A percentile compares a stretch with the other conserved stretches of the same genome.
Evolutionary conservation across 2,329 filamentous ascomycete genomes (phyloP).

Genomic region (Pseudogymnoascus sp.): DNA sequence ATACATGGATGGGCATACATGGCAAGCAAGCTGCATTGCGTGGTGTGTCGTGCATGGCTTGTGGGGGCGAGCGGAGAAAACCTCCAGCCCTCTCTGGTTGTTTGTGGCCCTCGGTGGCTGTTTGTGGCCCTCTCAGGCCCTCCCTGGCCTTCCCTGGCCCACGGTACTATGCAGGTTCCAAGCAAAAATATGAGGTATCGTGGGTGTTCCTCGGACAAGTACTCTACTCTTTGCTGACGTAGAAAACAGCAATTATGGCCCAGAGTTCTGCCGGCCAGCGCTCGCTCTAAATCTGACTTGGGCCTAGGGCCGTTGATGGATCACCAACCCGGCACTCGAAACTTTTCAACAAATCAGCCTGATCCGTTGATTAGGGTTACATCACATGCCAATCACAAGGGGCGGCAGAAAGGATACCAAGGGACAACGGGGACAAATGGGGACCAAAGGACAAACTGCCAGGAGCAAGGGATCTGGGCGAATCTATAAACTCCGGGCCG

Average conservation of each 20-base stretch:
- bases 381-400: neutral
- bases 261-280: neutral
- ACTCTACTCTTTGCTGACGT: neutral
- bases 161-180: neutral
- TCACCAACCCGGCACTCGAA: neutral
- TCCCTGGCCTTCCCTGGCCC: neutral
- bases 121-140: neutral
- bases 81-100: neutral
- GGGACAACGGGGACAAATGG: neutral
- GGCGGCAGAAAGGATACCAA: neutral
- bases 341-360: neutral
- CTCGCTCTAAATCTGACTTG: neutral
- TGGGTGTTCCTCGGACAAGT: neutral
- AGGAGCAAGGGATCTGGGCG: neutral
- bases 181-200: neutral
- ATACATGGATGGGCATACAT: neutral
- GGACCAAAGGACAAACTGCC: neutral
- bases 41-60: neutral
- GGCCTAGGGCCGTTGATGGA: neutral
- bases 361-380: slow-evolving; percentile 5
- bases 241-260: neutral
- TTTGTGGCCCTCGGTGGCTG: neutral
- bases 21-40: neutral
- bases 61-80: neutral
- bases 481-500: slow-evolving; percentile 4